Percentiles rank a stretch among this genome's conserved stretches.
Evolutionary conservation across 352 stramenopile species (phyloP).

Genomic region (Globisporangium apiculatum): DNA sequence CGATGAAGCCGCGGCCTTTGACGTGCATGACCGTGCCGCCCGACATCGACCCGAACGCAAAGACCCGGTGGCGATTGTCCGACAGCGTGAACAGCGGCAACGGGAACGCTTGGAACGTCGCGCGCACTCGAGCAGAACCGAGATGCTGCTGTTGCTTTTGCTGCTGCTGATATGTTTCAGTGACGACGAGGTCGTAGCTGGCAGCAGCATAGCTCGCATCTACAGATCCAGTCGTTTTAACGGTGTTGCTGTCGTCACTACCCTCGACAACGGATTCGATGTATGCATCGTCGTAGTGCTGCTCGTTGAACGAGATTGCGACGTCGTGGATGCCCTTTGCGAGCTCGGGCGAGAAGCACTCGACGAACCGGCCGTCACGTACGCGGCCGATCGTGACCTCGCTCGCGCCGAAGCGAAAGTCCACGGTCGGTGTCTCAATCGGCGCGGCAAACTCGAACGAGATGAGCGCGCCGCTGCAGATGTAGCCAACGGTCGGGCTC

Average conservation of each 20-base stretch:
- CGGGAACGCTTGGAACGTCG: conserved; percentile 42
- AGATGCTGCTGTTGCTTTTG: neutral
- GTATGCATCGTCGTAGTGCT: conserved; percentile 42
- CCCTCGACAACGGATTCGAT: conserved; percentile 3
- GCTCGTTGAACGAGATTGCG: conserved; percentile 59
- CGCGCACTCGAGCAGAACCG: neutral
- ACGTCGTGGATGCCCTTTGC: conserved; percentile 31
- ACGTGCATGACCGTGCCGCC: conserved; percentile 45
- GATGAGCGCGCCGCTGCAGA: conserved; percentile 52
- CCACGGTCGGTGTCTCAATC: conserved; percentile 49
- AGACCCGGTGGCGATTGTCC: conserved; percentile 29
- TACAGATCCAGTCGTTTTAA: too few relatives aligned
- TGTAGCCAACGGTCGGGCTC: conserved; percentile 46
- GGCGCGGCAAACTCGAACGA: conserved; percentile 56
- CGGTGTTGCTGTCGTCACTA: conserved; percentile 1
- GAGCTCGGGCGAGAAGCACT: conserved; percentile 58
- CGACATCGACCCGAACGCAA: conserved; percentile 37
- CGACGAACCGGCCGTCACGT: conserved; percentile 36
- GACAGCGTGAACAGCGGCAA: conserved; percentile 54
- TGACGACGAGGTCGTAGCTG: neutral
- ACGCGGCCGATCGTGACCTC: conserved; percentile 25
- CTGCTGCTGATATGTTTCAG: neutral
- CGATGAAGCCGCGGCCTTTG: conserved; percentile 52
- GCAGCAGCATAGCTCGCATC: too few relatives aligned
- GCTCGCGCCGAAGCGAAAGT: conserved; percentile 50